Percentiles rank a stretch among this genome's conserved stretches.
phyloP scores from a whole-genome alignment of 768 basidiomycete species.

The Artomyces pyxidatus region DNA sequence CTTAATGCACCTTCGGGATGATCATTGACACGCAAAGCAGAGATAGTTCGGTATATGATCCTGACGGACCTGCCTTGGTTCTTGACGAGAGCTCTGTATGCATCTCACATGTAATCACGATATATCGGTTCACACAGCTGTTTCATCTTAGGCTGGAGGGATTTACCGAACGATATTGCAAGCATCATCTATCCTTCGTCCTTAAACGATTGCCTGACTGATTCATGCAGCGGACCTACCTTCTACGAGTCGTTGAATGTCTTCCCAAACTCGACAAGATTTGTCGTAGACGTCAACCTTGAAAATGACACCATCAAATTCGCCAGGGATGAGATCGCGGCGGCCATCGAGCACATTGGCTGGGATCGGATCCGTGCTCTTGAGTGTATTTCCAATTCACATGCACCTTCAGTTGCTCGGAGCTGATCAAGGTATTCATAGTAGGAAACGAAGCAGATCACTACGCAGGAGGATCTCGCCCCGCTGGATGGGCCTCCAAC shows the following conservation, averaged over 20 bases:
- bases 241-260: slow-evolving; percentile 21
- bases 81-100: slow-evolving; percentile 20
- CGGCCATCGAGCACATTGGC: slow-evolving; percentile 19
- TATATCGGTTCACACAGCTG: neutral
- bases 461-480: slow-evolving; percentile 17
- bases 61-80: slow-evolving; percentile 16
- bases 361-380: slow-evolving; percentile 20
- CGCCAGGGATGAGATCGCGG: slow-evolving; percentile 20
- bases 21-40: slow-evolving; percentile 5
- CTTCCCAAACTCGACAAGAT: slow-evolving; percentile 18
- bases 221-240: slow-evolving; percentile 17
- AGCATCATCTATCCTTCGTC: neutral
- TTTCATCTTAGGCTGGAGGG: slow-evolving; percentile 17
- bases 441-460: slow-evolving; percentile 24
- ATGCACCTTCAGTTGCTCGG: neutral
- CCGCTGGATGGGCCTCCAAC: slow-evolving; percentile 15
- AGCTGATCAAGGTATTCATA: neutral
- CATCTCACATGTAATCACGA: neutral
- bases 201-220: neutral
- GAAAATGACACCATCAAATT: slow-evolving; percentile 23
- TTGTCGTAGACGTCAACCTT: slow-evolving; percentile 23
- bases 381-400: slow-evolving; percentile 17
- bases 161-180: slow-evolving; percentile 23
- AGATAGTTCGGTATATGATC: slow-evolving; percentile 20
- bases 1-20: no score